phyloP scores from a whole-genome alignment of 441 rosid genomes.

The Eugenia klotzschiana region DNA sequence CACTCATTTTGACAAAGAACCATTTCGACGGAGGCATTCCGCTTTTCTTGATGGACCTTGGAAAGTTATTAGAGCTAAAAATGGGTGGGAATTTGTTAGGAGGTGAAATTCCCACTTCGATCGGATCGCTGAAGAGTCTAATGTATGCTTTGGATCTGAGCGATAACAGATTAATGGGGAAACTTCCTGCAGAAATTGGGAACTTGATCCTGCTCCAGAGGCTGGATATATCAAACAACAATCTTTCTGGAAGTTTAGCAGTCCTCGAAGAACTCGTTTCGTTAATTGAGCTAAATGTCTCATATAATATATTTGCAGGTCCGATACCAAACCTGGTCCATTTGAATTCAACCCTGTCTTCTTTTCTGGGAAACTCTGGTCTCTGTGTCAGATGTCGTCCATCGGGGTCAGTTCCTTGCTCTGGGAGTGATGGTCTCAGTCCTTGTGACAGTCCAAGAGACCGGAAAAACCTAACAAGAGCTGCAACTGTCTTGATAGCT shows the following conservation, averaged over 20 bases:
- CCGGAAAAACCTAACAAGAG: constrained; percentile 14
- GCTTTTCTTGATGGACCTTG: constrained; percentile 30
- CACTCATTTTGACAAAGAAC: constrained; percentile 43
- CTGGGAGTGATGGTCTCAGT: constrained; percentile 12
- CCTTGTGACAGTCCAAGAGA: constrained; percentile 20
- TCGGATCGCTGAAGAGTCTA: constrained; percentile 34
- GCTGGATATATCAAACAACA: constrained; percentile 57
- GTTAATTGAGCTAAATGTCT: constrained; percentile 32
- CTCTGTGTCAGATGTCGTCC: constrained; percentile 38
- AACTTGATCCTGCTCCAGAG: constrained; percentile 26
- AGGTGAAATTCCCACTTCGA: constrained; percentile 51
- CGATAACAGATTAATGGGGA: constrained; percentile 38
- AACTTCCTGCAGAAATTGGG: constrained; percentile 34
- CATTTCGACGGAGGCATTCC: constrained; percentile 61
- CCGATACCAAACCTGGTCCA: constrained; percentile 41
- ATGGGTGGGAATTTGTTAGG: constrained; percentile 51
- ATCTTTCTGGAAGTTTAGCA: constrained; percentile 39
- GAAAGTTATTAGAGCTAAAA: constrained; percentile 33
- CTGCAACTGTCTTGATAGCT: constrained; percentile 24
- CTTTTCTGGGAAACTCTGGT: constrained; percentile 41
- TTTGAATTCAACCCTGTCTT: constrained; percentile 27
- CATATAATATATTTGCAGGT: constrained; percentile 53
- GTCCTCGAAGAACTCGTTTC: constrained; percentile 26
- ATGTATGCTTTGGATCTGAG: constrained; percentile 53
- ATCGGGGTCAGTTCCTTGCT: constrained; percentile 8